A percentile compares a stretch with the other conserved stretches of the same genome.
phyloP scores from a whole-genome alignment of 192 early-diverging fungal species.

The Powellomyces hirtus region DNA sequence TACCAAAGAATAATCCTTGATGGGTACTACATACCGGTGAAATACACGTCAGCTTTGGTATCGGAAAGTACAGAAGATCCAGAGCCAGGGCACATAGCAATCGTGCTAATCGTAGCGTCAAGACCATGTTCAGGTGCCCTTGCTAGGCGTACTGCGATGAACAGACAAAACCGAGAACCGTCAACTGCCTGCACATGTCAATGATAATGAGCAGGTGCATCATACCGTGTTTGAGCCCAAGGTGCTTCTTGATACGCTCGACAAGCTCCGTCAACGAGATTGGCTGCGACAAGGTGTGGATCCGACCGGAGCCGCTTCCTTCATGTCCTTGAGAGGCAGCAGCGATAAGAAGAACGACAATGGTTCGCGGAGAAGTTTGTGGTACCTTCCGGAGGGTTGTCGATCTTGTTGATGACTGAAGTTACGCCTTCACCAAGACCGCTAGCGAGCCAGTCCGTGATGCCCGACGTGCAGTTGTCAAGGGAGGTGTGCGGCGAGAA shows the following conservation, averaged over 20 bases:
- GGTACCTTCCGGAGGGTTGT: slow-evolving; percentile 54
- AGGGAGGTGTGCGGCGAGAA: slow-evolving; percentile 90
- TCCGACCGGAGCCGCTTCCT: slow-evolving; percentile 57
- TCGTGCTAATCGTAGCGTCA: slow-evolving; percentile 53
- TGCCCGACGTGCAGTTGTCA: slow-evolving; percentile 75
- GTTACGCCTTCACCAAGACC: slow-evolving; percentile 47
- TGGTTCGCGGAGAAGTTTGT: no score
- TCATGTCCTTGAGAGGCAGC: slow-evolving; percentile 57
- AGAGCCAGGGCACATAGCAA: slow-evolving; percentile 94
- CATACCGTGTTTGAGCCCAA: slow-evolving; percentile 61
- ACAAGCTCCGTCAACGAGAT: slow-evolving; percentile 52
- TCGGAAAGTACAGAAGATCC: slow-evolving; percentile 64
- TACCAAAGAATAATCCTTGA: background rate
- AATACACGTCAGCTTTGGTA: slow-evolving; percentile 71
- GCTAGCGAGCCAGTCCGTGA: slow-evolving; percentile 90
- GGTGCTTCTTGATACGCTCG: slow-evolving; percentile 58
- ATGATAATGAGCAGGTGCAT: no score
- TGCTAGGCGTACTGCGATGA: slow-evolving; percentile 79
- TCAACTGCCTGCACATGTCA: no score
- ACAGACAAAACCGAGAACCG: no score
- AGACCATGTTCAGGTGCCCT: slow-evolving; percentile 52
- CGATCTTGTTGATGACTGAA: slow-evolving; percentile 36
- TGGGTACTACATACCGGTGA: slow-evolving; percentile 78
- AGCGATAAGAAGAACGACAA: no score
- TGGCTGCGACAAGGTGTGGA: slow-evolving; percentile 58